Evolutionary conservation across 805 yeast genomes (phyloP).

Genomic region (Saccharomyces jurei): DNA sequence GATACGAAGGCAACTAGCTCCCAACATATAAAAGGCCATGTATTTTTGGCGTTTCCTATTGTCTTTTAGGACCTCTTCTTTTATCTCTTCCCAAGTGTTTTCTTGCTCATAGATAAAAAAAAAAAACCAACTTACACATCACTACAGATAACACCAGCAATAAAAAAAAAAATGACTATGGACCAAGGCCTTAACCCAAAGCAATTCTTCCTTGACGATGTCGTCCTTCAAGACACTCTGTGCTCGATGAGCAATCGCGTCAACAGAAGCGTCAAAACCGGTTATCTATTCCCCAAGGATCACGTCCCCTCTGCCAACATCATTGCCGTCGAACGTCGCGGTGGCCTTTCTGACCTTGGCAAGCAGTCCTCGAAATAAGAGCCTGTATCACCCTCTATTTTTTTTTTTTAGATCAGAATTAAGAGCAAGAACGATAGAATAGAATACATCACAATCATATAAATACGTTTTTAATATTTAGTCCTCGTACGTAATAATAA

Average conservation of each 20-base stretch:
- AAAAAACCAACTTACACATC: not conserved
- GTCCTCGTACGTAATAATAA: not conserved
- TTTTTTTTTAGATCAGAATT: not conserved
- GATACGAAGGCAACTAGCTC: not conserved
- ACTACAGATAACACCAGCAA: not conserved
- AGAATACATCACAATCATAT: not conserved
- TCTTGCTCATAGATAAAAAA: not conserved
- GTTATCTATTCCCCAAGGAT: slow-evolving; percentile 8
- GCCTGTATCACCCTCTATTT: not conserved
- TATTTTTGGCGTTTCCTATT: not conserved
- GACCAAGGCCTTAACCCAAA: slow-evolving; percentile 38
- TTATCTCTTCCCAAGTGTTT: not conserved
- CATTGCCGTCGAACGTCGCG: not conserved
- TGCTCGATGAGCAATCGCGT: not conserved
- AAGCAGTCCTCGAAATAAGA: not conserved
- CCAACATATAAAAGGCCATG: not conserved
- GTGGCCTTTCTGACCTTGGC: not conserved
- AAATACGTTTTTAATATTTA: not conserved
- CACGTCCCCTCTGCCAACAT: not conserved
- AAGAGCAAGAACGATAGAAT: not conserved
- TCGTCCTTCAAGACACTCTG: not conserved
- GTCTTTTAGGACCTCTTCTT: not conserved
- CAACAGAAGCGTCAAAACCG: slow-evolving; percentile 7
- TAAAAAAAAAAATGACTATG: slow-evolving; percentile 31
- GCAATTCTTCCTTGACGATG: not conserved